Conservation (phyloP, 805 yeast genomes). For the Ascoidea rubescens region DNA sequence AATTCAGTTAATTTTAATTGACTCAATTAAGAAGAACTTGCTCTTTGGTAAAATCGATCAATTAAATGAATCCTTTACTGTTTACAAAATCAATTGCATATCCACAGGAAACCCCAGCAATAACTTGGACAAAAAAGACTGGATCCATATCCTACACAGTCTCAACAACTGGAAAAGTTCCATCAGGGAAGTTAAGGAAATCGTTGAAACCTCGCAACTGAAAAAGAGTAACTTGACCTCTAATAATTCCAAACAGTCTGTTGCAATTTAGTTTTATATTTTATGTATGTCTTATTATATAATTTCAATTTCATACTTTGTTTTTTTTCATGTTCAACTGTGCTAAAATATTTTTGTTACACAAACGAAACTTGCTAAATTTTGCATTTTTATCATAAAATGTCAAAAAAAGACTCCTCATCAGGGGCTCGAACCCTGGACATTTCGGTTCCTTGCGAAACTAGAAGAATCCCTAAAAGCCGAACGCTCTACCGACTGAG, state of each 20-base stretch:
- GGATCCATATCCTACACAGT: background rate
- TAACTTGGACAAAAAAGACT: too few species aligned
- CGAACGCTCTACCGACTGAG: constrained; percentile 16
- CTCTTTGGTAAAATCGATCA: constrained; percentile 10
- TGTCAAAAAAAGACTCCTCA: constrained; percentile 8
- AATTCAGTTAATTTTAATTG: constrained; percentile 9
- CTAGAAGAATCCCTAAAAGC: constrained; percentile 8
- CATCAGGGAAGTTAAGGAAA: background rate
- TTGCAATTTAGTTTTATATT: too few species aligned
- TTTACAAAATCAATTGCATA: constrained; percentile 10
- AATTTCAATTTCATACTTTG: too few species aligned
- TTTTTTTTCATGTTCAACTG: too few species aligned
- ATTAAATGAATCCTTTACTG: constrained; percentile 8
- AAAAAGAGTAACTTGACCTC: too few species aligned
- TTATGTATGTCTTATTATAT: too few species aligned
- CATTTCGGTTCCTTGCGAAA: constrained; percentile 28
- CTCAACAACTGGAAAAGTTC: background rate
- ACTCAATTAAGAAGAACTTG: constrained; percentile 8
- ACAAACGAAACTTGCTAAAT: too few species aligned
- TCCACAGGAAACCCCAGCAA: background rate
- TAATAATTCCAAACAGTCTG: too few species aligned
- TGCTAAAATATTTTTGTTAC: too few species aligned
- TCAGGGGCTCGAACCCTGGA: constrained; percentile 52
- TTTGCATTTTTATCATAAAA: too few species aligned
- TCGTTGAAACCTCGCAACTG: too few species aligned